Evolutionary conservation across 192 early-diverging fungal species (phyloP).

Genomic region (Geranomyces variabilis): DNA sequence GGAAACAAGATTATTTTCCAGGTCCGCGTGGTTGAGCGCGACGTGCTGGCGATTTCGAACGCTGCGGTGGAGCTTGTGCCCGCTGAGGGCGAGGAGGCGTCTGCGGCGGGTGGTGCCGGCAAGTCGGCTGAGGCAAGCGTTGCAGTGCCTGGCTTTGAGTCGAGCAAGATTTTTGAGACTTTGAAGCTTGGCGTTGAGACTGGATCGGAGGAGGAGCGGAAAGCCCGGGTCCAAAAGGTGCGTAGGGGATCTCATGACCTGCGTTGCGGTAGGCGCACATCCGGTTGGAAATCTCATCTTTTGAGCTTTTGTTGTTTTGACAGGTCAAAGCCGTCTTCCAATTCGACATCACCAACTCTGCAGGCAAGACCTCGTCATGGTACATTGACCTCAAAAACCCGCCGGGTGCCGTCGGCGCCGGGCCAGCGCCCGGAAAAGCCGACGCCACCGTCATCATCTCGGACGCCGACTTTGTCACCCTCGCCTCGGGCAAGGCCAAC

Average conservation of each 20-base stretch:
- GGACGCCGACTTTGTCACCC: conserved; percentile 81
- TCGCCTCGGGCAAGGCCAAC: conserved; percentile 84
- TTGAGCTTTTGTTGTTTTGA: neutral
- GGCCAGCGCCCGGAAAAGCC: conserved; percentile 62
- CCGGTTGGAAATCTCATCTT: neutral
- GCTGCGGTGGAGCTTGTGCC: conserved; percentile 83
- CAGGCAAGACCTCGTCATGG: conserved; percentile 75
- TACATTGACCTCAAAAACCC: conserved; percentile 85
- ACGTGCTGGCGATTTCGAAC: conserved; percentile 86
- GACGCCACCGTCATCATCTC: conserved; percentile 73
- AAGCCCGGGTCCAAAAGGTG: conserved; percentile 65
- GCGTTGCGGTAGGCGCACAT: neutral
- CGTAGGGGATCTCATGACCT: neutral
- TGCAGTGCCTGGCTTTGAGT: conserved; percentile 72
- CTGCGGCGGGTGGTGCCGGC: conserved; percentile 35
- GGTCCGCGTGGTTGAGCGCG: conserved; percentile 90
- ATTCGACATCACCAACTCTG: conserved; percentile 79
- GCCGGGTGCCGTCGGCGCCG: conserved; percentile 61
- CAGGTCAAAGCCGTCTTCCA: conserved; percentile 82
- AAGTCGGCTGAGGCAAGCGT: conserved; percentile 38
- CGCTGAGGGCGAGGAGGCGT: conserved; percentile 31
- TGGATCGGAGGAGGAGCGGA: conserved; percentile 62
- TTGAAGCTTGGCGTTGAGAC: conserved; percentile 62
- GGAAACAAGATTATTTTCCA: conserved; percentile 91
- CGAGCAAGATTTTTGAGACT: conserved; percentile 73